Conservation (phyloP, 1,139 yeast species). For the Sugiyamaella paludigena region DNA sequence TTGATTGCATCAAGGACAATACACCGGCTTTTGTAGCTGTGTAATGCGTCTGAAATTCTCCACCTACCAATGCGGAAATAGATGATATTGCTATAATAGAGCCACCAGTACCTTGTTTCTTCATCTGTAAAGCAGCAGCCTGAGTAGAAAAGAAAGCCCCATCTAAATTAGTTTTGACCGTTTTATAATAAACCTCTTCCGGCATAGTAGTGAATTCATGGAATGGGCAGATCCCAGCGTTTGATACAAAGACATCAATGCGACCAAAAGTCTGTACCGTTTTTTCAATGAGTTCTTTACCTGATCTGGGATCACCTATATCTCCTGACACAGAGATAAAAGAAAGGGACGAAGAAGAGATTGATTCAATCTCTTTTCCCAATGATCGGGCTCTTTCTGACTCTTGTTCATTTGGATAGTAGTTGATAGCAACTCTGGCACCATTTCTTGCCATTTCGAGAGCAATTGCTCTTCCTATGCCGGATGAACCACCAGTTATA, state of each 20-base stretch:
- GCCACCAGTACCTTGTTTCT: slow-evolving; percentile 47
- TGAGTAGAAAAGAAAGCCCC: slow-evolving; percentile 48
- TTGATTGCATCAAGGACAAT: slow-evolving; percentile 45
- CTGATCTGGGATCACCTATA: slow-evolving; percentile 42
- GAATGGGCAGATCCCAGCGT: slow-evolving; percentile 48
- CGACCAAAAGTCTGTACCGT: slow-evolving; percentile 43
- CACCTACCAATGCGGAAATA: slow-evolving; percentile 40
- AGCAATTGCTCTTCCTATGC: slow-evolving; percentile 44
- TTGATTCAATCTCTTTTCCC: slow-evolving; percentile 30
- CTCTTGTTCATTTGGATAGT: slow-evolving; percentile 31
- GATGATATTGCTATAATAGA: slow-evolving; percentile 41
- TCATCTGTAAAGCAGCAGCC: slow-evolving; percentile 48
- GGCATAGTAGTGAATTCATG: slow-evolving; percentile 41
- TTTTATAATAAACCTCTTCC: slow-evolving; percentile 40
- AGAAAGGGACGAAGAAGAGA: slow-evolving; percentile 18
- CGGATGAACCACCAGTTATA: slow-evolving; percentile 45
- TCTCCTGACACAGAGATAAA: slow-evolving; percentile 46
- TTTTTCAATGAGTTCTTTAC: slow-evolving; percentile 36
- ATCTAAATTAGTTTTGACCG: slow-evolving; percentile 44
- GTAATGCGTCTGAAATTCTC: slow-evolving; percentile 42
- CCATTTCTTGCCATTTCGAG: slow-evolving; percentile 35
- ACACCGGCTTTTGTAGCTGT: slow-evolving; percentile 52
- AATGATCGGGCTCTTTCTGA: slow-evolving; percentile 31
- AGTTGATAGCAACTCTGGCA: slow-evolving; percentile 36
- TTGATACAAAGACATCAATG: slow-evolving; percentile 45